A percentile compares a stretch with the other conserved stretches of the same genome.
Evolutionary conservation across 805 yeast species (phyloP).

Genomic region (Kodamaea leandrae): DNA sequence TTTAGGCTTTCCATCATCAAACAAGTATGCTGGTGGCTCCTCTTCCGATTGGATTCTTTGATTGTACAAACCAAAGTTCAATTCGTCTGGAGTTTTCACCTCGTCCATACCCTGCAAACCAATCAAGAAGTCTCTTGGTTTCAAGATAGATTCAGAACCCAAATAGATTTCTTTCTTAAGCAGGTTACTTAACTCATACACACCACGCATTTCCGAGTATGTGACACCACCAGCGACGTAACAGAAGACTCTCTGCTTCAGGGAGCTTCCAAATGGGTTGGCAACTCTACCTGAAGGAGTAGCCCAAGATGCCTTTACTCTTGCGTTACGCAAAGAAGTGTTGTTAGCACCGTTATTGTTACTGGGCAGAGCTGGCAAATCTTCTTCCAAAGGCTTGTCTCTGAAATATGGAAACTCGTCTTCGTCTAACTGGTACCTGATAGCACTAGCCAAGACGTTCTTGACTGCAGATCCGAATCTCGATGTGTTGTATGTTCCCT

Average conservation of each 20-base stretch:
- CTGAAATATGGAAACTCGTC: slow-evolving; percentile 69
- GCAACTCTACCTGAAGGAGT: slow-evolving; percentile 28
- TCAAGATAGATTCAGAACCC: slow-evolving; percentile 75
- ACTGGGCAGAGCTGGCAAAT: slow-evolving; percentile 22
- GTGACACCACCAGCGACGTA: slow-evolving; percentile 91
- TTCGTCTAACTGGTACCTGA: slow-evolving; percentile 53
- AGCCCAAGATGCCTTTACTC: slow-evolving; percentile 79
- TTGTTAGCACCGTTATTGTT: slow-evolving; percentile 10
- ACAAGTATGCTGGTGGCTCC: slow-evolving; percentile 43
- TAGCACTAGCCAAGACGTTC: slow-evolving; percentile 50
- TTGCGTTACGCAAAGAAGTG: slow-evolving; percentile 60
- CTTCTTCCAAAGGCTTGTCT: slow-evolving; percentile 64
- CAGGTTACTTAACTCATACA: slow-evolving; percentile 62
- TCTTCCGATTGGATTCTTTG: slow-evolving; percentile 28
- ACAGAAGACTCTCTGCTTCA: slow-evolving; percentile 68
- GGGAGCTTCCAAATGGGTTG: slow-evolving; percentile 11
- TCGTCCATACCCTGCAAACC: slow-evolving; percentile 42
- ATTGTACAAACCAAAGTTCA: slow-evolving; percentile 39
- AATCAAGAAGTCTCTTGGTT: slow-evolving; percentile 49
- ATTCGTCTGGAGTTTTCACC: slow-evolving; percentile 37
- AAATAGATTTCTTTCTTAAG: slow-evolving; percentile 71
- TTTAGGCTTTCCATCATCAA: slow-evolving; percentile 30
- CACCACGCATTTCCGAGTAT: slow-evolving; percentile 72
- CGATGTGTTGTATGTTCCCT: slow-evolving; percentile 59
- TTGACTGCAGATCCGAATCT: slow-evolving; percentile 72